Percentiles rank a stretch among this genome's conserved stretches.
Conservation (phyloP, 345 rosid species). For the Capsella bursapastoris region DNA sequence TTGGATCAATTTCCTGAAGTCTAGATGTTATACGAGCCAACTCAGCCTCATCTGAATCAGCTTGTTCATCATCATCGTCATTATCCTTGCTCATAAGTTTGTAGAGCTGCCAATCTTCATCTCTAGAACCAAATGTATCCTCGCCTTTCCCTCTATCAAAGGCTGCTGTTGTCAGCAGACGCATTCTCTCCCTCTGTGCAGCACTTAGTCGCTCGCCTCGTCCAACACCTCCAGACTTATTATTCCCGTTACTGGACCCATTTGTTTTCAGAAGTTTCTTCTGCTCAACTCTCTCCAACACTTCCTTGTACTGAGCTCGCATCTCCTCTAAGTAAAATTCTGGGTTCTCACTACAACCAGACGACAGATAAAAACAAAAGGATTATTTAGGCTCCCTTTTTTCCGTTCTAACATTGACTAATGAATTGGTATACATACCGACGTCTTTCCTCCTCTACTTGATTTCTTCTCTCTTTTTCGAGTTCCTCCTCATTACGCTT, state of each 20-base stretch:
- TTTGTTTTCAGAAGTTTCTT: conserved; percentile 84
- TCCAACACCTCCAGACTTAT: conserved; percentile 72
- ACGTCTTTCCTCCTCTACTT: conserved; percentile 81
- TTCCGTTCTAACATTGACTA: neutral
- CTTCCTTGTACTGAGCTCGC: conserved; percentile 73
- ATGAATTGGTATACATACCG: conserved; percentile 59
- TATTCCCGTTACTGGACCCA: conserved; percentile 76
- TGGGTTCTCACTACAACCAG: conserved; percentile 73
- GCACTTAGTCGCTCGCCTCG: conserved; percentile 97
- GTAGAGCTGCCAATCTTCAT: conserved; percentile 99
- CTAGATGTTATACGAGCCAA: conserved; percentile 70
- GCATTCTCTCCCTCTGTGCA: conserved; percentile 96
- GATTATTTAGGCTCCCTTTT: conserved; percentile 1
- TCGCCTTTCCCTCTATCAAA: conserved; percentile 97
- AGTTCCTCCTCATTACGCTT: conserved; percentile 81
- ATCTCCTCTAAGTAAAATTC: conserved; percentile 78
- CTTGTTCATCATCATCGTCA: conserved; percentile 75
- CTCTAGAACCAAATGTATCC: conserved; percentile 88
- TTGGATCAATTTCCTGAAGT: conserved; percentile 86
- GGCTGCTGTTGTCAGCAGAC: conserved; percentile 92
- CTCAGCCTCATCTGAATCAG: conserved; percentile 77
- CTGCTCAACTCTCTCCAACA: conserved; percentile 80
- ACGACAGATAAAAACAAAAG: conserved; percentile 18
- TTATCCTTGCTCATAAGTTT: conserved; percentile 89
- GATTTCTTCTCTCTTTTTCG: conserved; percentile 78